phyloP scores from a whole-genome alignment of 768 basidiomycete species.

The Podaxis carcinomalis region DNA sequence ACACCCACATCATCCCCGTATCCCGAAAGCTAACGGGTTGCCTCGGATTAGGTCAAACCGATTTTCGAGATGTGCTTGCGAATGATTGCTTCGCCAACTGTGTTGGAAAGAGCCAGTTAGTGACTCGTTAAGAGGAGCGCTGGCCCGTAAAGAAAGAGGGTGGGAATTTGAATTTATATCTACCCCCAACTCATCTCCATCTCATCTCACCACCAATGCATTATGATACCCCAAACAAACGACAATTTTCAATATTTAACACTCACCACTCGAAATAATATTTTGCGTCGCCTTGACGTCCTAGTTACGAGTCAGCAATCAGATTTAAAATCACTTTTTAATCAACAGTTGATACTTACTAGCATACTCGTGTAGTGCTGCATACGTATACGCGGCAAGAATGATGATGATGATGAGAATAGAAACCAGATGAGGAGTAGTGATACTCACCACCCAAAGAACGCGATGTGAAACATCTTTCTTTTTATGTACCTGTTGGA shows the following conservation, averaged over 20 bases:
- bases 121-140: neutral
- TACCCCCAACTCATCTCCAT: neutral
- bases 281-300: constrained; percentile 64
- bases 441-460: constrained; percentile 56
- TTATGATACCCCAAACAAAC: constrained; percentile 6
- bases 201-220: neutral
- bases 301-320: constrained; percentile 25
- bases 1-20: neutral
- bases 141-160: neutral
- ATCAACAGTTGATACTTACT: constrained; percentile 26
- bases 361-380: constrained; percentile 75
- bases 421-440: neutral
- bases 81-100: constrained; percentile 66
- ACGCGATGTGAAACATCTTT: constrained; percentile 56
- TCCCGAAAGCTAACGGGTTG: neutral
- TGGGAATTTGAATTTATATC: neutral
- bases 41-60: constrained; percentile 31
- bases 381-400: neutral
- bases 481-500: constrained; percentile 67
- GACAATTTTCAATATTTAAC: neutral
- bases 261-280: constrained; percentile 59
- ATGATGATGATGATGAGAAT: neutral
- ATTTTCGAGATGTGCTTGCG: constrained; percentile 59
- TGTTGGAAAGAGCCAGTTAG: neutral
- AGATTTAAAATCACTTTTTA: neutral